Base-by-base conservation (phyloP, 345 rosid genomes). In the Aurinia saxatilis region DNA sequence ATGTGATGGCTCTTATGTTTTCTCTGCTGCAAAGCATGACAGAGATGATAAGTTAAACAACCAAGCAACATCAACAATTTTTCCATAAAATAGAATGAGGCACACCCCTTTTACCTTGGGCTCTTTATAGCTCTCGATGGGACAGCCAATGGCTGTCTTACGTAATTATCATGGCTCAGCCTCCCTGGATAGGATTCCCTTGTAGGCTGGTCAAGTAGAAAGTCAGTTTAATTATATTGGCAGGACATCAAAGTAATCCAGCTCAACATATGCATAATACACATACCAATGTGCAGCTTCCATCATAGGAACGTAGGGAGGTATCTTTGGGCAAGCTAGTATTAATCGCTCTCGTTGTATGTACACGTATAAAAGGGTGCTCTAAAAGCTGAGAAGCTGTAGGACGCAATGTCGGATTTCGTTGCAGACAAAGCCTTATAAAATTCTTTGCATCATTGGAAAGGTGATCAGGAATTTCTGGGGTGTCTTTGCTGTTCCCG, bases 401-500 rank as follows among this genome's bases (percentile, higher is more conserved):
- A 50, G 99, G 97, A 35, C 99, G 97, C 13, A 80, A 74, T 50
- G 78, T 68, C 12, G 97, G 95, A 21, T 90, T 95, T 30, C 99
- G 84, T 54, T 90, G 99, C 77, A 93, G 74, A 72, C 99, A 93
- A 35, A 77, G 81, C 76, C 77, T 80, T 66, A 93, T 57, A 60
- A 93, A 90, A 73, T 49, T 73, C 73, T 84, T 90, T 41, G 95
- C 95, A 65, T 93, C 95, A 45, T 67, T 79, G n/a, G 99, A 93
- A 45, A 93, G 96, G 64, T 75, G 81, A 57, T 87, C 84, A 34
- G 99, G 99, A 63, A 93, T 87, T 34, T 87, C 91, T 10, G 99
- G 99, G 57, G 80, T 74, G 67, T 93, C 99, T 79, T 76, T 87
- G 77, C 97, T 90, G 80, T 90, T 93, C 66, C 99, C 96, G 21